Base-by-base conservation (phyloP, 2,329 filamentous ascomycete genomes). In the Aspergillus brunneoviolaceus region DNA sequence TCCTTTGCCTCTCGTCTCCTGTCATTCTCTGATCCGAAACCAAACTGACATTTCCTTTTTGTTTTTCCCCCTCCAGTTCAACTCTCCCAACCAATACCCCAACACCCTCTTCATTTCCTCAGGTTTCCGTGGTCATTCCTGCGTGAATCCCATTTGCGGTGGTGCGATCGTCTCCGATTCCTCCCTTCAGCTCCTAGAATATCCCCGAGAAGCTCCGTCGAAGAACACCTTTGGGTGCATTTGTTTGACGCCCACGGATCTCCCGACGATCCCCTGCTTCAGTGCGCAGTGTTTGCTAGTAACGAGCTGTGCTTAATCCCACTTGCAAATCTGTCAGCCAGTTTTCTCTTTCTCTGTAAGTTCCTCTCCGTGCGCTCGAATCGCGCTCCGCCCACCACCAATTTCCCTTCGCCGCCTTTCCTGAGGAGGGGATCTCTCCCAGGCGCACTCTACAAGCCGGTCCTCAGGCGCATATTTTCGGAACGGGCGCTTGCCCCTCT, bases 151-250 rank as follows among this genome's bases (percentile, higher is more conserved):
- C 33, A 35, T 35, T 16, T 35, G 39, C 25, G 39, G 39, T 45
- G 39, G 39, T 45, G 16, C 39, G n/a, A 45, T 19, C 39, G 39
- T 19, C 39, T 19, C 39, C 39, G 39, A 45, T 45, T 19, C 16
- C 39, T 45, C 39, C 39, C 39, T 45, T 19, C 39, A 45, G 39
- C 16, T 45, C 16, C 16, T 47, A 23, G 42, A 55, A 55, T 55
- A 55, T 33, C 53, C 53, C 53, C 53, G 53, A 55, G 53, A 55
- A 49, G 53, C 53, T 49, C 53, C 53, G 53, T 55, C 53, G 52
- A 55, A 55, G 42, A 55, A 45, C 42, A 25, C 53, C 25, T 55
- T 29, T 47, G 19, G 47, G 45, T 61, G 29, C 39, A 48, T 31
- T 21, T 25, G 29, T 55, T 57, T 50, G 49, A 35, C 50, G 45